phyloP scores from a whole-genome alignment of 345 rosid species.

The Dipteronia dyeriana region DNA sequence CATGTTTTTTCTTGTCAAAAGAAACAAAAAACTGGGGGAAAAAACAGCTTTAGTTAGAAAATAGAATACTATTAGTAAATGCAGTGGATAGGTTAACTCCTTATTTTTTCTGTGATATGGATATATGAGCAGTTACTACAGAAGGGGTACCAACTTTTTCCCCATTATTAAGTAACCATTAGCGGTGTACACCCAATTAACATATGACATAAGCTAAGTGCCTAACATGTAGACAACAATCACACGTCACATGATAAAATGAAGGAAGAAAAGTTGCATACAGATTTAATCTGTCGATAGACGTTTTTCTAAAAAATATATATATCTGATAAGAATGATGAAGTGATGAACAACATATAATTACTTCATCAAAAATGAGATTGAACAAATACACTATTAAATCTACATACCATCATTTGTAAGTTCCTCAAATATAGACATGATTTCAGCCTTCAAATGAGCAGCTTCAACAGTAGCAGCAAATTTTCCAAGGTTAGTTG shows the following conservation, averaged over 20 bases:
- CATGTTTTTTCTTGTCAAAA: neutral
- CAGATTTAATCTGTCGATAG: neutral
- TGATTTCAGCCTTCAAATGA: slow-evolving; percentile 64
- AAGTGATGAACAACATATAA: neutral
- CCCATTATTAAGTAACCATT: neutral
- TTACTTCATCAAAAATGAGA: neutral
- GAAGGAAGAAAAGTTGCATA: neutral
- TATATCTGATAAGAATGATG: neutral
- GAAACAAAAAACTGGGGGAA: neutral
- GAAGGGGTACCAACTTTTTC: neutral
- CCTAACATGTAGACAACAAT: neutral
- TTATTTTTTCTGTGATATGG: neutral
- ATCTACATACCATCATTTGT: slow-evolving; percentile 66
- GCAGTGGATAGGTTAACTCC: neutral
- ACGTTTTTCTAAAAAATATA: neutral
- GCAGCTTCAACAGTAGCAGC: slow-evolving; percentile 75
- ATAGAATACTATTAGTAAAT: neutral
- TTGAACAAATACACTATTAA: neutral
- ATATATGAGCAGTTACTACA: neutral
- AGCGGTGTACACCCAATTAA: neutral
- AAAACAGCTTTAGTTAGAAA: neutral
- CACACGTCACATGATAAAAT: slow-evolving; percentile 2
- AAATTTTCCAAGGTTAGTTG: slow-evolving; percentile 74
- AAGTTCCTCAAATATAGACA: slow-evolving; percentile 78
- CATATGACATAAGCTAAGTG: neutral